These are phyloP conservation scores for Xylaria telfairii DNA, from an alignment of 495 filamentous ascomycete species.

Conservation along the genomic window DNA sequence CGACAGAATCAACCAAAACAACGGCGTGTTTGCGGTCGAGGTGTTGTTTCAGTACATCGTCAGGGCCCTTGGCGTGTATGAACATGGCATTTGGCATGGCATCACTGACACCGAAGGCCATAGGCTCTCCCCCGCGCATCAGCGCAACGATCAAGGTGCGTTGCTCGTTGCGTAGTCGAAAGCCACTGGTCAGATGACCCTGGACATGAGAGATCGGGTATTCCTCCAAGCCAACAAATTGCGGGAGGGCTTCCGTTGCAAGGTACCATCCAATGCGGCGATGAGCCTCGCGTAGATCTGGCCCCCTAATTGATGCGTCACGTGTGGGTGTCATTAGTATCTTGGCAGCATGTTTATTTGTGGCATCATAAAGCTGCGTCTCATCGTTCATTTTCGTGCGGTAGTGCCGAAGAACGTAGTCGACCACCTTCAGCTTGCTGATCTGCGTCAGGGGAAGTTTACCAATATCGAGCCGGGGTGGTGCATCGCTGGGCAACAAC, in stretches of 20 bases:
- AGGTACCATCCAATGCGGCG: constrained; percentile 60
- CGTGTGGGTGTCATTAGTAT: constrained; percentile 65
- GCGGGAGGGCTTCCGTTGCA: constrained; percentile 54
- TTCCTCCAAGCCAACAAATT: constrained; percentile 60
- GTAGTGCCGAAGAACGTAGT: constrained; percentile 38
- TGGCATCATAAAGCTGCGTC: constrained; percentile 45
- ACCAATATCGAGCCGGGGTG: constrained; percentile 53
- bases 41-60: constrained; percentile 54
- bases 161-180: constrained; percentile 57
- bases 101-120: constrained; percentile 68
- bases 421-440: constrained; percentile 43
- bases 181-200: constrained; percentile 54
- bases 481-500: constrained; percentile 49
- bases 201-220: constrained; percentile 62
- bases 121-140: constrained; percentile 71
- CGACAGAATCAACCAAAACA: constrained; percentile 66
- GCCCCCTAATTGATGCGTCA: constrained; percentile 55
- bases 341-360: constrained; percentile 52
- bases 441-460: constrained; percentile 48
- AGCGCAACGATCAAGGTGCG: constrained; percentile 64
- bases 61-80: constrained; percentile 57
- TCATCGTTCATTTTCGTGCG: neutral
- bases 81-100: constrained; percentile 61
- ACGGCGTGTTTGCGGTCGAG: constrained; percentile 50
- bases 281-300: constrained; percentile 59